phyloP scores from a whole-genome alignment of 768 basidiomycete species.

The Calocera cornea region DNA sequence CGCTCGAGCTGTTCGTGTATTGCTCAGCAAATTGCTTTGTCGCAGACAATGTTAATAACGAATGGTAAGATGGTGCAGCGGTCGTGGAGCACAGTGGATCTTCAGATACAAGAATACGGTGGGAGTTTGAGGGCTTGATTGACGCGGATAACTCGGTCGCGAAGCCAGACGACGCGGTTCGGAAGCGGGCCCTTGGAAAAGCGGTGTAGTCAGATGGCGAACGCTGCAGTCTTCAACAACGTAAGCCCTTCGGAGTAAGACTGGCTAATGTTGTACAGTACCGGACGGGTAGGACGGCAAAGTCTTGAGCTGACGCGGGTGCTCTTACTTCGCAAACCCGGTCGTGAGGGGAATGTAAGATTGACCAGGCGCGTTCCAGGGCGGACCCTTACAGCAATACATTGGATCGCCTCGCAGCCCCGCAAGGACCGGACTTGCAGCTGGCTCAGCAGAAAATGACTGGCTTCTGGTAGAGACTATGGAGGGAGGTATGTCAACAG shows the following conservation, averaged over 20 bases:
- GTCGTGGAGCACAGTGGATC: not conserved
- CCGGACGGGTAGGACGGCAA: no score
- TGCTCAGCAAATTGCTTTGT: no score
- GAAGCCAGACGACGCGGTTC: not conserved
- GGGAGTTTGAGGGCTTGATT: not conserved
- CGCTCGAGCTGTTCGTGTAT: no score
- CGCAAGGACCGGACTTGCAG: not conserved
- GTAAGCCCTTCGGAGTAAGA: no score
- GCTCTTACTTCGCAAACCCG: not conserved
- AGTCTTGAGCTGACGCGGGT: no score
- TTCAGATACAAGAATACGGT: not conserved
- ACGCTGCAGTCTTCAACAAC: not conserved
- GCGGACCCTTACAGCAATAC: not conserved
- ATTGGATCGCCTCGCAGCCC: not conserved
- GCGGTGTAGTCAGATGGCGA: not conserved
- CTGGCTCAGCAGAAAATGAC: not conserved
- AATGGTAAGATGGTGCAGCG: not conserved
- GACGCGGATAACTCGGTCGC: not conserved
- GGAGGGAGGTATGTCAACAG: not conserved
- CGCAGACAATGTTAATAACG: not conserved
- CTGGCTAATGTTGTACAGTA: no score
- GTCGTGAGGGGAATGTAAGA: not conserved
- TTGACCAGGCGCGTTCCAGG: not conserved
- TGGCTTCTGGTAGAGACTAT: not conserved
- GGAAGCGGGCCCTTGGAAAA: not conserved